These are phyloP conservation scores for Aureobasidium sp. DNA, from an alignment of 2,329 filamentous ascomycete species.

Conservation along the genomic window DNA sequence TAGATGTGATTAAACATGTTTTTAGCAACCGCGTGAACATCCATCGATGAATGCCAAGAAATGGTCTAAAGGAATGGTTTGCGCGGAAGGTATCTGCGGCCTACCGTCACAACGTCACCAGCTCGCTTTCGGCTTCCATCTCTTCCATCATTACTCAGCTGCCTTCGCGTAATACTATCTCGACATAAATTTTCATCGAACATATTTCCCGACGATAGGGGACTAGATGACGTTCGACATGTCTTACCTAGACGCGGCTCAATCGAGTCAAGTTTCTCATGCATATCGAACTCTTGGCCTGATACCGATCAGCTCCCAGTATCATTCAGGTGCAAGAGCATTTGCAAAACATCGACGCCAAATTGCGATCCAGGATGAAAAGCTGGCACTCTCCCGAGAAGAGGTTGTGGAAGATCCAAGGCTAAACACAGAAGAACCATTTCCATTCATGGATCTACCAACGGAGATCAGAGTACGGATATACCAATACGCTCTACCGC, in stretches of 20 bases:
- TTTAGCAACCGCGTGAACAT: neutral
- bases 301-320: neutral
- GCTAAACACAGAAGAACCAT: neutral
- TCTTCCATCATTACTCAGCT: neutral
- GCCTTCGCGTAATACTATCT: neutral
- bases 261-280: neutral
- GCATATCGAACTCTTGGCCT: neutral
- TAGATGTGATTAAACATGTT: too few species aligned
- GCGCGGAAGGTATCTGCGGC: neutral
- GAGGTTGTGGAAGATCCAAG: neutral
- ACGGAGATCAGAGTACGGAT: neutral
- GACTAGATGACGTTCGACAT: neutral
- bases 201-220: neutral
- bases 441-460: neutral
- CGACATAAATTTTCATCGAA: neutral
- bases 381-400: neutral
- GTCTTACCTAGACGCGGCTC: neutral
- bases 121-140: neutral
- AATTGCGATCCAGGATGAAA: neutral
- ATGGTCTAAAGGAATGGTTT: neutral
- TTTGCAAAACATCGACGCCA: neutral
- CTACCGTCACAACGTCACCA: neutral
- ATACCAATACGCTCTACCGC: neutral
- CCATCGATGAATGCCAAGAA: neutral
- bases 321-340: neutral